Base-by-base conservation (phyloP, 2,329 filamentous ascomycete species). In the Neoscytalidium dimidiatum region DNA sequence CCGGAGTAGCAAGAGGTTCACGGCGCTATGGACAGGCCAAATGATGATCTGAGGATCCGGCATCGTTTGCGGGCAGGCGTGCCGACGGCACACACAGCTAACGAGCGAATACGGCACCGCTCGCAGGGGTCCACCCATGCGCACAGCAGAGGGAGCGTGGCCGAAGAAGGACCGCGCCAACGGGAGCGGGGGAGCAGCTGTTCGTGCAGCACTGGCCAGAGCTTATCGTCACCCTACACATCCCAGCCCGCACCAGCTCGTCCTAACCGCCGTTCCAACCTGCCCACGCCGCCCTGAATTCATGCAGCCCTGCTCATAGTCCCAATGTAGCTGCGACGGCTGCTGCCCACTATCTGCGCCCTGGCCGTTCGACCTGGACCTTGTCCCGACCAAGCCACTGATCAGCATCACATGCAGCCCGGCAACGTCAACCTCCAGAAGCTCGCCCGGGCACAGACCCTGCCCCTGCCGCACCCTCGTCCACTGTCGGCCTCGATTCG, bases 191-290 rank as follows among this genome's bases (percentile, higher is more conserved):
- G 28, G 33, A 33, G 19, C 6, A 5, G n/a, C 26, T n/a, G 3
- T 11, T 60, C 38, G 31, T 64, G 61, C 38, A 44, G 61, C 61
- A 53, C 61, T 31, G 49, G 51, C 49, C 61, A 64, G 38, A 64
- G 61, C 38, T 64, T 64, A 46, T 64, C 51, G 28, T 13, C 57
- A 60, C 38, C 43, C 8, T 48, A 13, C 21, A 17, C 33, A 41
- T 21, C 23, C 38, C 53, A 43, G 35, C 35, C 28, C 21, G 19
- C 46, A 21, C 43, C n/a, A 44, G n/a, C n/a, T n/a, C 17, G 8
- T 44, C 43, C 26, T 14, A 23, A 29, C 26, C 46, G 9, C 19
- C 26, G 46, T 29, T 49, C 46, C 26, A 33, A 29, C 23, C 43
- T 43, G 14, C 53, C 53, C 53, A 43, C 52, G 21, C 52, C 21